Evolutionary conservation across 352 stramenopile species (phyloP), one percentile per base, ranked within the genome.

Genomic region (Globisporangium sylvaticum): DNA sequence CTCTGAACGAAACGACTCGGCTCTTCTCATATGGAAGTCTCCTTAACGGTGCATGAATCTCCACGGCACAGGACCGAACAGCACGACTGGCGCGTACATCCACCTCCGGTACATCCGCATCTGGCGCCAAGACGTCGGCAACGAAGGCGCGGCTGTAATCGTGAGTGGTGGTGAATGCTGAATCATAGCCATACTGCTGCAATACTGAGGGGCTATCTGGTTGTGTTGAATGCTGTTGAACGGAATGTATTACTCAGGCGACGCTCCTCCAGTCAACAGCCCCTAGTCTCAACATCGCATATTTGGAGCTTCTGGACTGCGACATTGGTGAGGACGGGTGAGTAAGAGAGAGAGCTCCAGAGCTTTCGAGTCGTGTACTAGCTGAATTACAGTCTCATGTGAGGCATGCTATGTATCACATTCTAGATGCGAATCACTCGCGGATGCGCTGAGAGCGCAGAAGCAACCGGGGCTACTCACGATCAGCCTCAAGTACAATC

Each of bases 231-330:
- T 20, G 50, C 25, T 9, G 14, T 20, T 39, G n/a, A 14, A 24
- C 62, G 9, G 2, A 58, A 22, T 6, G 59, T 60, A 31, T n/a
- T 48, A 9, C 31, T 1, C 44, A 90, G 82, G 71, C 80, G 29
- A 79, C 67, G 27, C 60, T 90, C 24, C 50, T 92, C 24, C 73
- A 76, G 24, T 74, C 69, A 7, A 58, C 75, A 10, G 64, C 75
- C 6, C 81, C 83, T 22, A 70, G 71, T 9, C 74, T 91, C 27
- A 92, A 88, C 62, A 79, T 94, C 25, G 78, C 84, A 58, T 93
- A 92, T 72, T 62, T 94, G 24, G 87, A 94, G 78, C 68, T 94
- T 9, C 72, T 91, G 20, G 84, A 93, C 67, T 94, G 84, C 55
- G 77, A 69, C n/a, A 91, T 94, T 63, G 79, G 84, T 48, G 66